Evolutionary conservation across 352 stramenopile genomes (phyloP), one percentile per base, ranked within the genome.

Genomic region (Phytophthora chlamydospora): DNA sequence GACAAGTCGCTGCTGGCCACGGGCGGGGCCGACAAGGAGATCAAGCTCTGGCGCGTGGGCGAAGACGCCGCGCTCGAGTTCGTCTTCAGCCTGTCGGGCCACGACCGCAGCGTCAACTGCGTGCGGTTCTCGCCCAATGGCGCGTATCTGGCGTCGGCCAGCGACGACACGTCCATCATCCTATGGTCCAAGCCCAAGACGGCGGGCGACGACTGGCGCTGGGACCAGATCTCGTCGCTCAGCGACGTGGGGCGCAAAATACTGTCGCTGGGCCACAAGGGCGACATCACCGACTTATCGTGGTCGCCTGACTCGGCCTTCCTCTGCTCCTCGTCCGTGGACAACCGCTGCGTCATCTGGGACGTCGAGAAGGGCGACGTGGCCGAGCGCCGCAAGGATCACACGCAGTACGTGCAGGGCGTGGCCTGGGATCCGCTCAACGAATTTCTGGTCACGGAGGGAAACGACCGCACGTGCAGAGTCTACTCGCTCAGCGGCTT

Each of bases 391-490:
- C 68, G 91, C 76, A 85, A 92, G 47, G 96, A 99, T 71, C 96
- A 99, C 71, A 96, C 80, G 38, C 90, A 98, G 66, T 99, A 98
- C 73, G 94, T 99, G 42, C 96, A 99, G 73, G 97, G 97, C 36
- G 95, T 97, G n/a, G 80, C 91, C 2, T 98, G 94, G 79, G 96
- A 99, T 73, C 97, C 97, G 8, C 86, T 97, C 11, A 96, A 93
- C 17, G 88, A 98, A 36, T 98, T 96, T 46, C 73, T 99, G 34
- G 90, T 96, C 3, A 98, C 93, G 32, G 90, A 97, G 66, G 91
- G 93, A 41, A 98, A 97, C 61, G 96, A 99, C 80, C 88, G 96
- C 21, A 97, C 90, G 19, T 97, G 97, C 12, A 85, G 93, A 45
- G 84, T 98, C n/a, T 98, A 97, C 61, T 91, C 77, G 40, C 70